phyloP scores from a whole-genome alignment of 805 yeast genomes.

The Myxozyma vanderwaltii region DNA sequence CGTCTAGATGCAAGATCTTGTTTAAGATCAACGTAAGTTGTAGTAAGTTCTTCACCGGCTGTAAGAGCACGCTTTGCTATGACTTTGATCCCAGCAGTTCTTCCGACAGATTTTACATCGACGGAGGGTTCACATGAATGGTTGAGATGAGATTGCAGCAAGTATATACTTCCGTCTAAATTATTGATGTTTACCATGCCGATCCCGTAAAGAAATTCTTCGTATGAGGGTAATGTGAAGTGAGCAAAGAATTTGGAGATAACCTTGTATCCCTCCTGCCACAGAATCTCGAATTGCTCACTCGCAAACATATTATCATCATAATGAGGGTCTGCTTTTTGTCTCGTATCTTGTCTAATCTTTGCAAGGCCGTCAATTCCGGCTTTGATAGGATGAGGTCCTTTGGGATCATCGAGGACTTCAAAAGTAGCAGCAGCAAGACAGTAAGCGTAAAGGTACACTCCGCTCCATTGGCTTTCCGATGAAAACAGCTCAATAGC shows the following conservation, averaged over 20 bases:
- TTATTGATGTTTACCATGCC: conserved; percentile 79
- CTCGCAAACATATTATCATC: conserved; percentile 52
- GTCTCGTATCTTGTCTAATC: conserved; percentile 66
- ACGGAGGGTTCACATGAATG: conserved; percentile 78
- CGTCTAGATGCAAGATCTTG: conserved; percentile 65
- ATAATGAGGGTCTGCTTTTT: conserved; percentile 56
- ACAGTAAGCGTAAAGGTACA: conserved; percentile 63
- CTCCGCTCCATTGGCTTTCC: conserved; percentile 67
- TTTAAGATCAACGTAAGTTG: conserved; percentile 69
- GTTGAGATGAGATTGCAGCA: conserved; percentile 68
- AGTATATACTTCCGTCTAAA: conserved; percentile 61
- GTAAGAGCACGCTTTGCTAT: conserved; percentile 59
- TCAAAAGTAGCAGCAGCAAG: conserved; percentile 37
- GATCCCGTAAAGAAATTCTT: conserved; percentile 60
- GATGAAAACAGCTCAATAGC: conserved; percentile 62
- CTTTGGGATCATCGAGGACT: conserved; percentile 31
- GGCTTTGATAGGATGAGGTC: conserved; percentile 40
- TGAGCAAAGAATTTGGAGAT: conserved; percentile 52
- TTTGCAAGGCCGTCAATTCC: conserved; percentile 65
- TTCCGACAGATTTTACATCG: conserved; percentile 51
- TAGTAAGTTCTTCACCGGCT: conserved; percentile 67
- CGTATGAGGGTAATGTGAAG: conserved; percentile 45
- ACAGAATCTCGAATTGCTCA: conserved; percentile 59
- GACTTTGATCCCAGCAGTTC: conserved; percentile 60
- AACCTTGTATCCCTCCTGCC: conserved; percentile 59